Percentiles rank a stretch among this genome's conserved stretches.
These are phyloP conservation scores for Lactifluus hygrophoroides DNA, from an alignment of 768 basidiomycete species.

Conservation along the genomic window DNA sequence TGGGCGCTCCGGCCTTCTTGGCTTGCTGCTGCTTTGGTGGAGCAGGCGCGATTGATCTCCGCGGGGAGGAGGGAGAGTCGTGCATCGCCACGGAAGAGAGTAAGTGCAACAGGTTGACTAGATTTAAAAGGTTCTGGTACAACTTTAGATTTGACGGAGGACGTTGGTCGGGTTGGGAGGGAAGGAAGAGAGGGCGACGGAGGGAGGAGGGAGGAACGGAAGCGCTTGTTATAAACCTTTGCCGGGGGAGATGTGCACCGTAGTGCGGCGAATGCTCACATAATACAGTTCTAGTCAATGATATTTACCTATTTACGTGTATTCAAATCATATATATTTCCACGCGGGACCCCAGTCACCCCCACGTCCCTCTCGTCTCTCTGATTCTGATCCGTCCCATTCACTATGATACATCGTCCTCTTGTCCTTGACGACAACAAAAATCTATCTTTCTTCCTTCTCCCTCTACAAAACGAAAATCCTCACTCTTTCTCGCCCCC, in stretches of 20 bases:
- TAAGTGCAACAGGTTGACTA: constrained; percentile 21
- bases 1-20: constrained; percentile 47
- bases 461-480: neutral
- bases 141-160: constrained; percentile 11
- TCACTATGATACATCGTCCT: neutral
- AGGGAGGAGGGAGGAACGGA: constrained; percentile 19
- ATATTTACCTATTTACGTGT: neutral
- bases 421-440: neutral
- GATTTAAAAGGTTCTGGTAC: constrained; percentile 7
- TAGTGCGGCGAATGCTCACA: constrained; percentile 19
- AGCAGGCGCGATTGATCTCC: constrained; percentile 25
- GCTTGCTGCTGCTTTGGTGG: constrained; percentile 30
- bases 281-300: constrained; percentile 3
- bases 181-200: constrained; percentile 21
- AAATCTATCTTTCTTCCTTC: neutral
- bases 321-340: constrained; percentile 1
- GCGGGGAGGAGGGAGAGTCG: constrained; percentile 28
- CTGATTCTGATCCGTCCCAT: neutral
- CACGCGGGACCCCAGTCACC: constrained; percentile 7
- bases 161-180: constrained; percentile 14
- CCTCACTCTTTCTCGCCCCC: neutral
- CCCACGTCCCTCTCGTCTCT: neutral
- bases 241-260: constrained; percentile 12
- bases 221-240: constrained; percentile 19
- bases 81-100: constrained; percentile 24